Conservation (phyloP, 371 early-diverging fungal genomes). For the Globomyces sp. region DNA sequence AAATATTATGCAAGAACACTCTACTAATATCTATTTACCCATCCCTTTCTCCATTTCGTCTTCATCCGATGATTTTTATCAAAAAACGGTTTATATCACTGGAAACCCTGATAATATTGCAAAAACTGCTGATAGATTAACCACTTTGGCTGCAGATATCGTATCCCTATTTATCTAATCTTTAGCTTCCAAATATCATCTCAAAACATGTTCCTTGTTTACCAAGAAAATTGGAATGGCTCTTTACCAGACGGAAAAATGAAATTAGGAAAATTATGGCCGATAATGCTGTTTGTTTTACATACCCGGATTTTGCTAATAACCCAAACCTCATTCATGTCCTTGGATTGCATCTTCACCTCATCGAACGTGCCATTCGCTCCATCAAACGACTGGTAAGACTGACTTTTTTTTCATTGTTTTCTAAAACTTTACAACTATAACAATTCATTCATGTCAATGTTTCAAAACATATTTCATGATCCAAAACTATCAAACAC, state of each 20-base stretch:
- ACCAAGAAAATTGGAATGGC: slow-evolving; percentile 75
- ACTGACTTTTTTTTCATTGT: no score
- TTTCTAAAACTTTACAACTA: no score
- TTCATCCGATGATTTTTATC: slow-evolving; percentile 14
- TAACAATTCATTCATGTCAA: no score
- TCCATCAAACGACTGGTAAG: slow-evolving; percentile 69
- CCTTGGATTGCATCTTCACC: slow-evolving; percentile 67
- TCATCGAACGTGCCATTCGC: slow-evolving; percentile 69
- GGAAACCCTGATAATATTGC: not conserved
- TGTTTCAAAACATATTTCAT: no score
- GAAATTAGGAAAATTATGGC: slow-evolving; percentile 67
- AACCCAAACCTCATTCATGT: slow-evolving; percentile 44
- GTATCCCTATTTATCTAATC: not conserved
- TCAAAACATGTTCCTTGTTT: slow-evolving; percentile 30
- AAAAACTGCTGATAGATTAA: slow-evolving; percentile 2
- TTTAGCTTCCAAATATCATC: slow-evolving; percentile 10
- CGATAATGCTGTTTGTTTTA: slow-evolving; percentile 69
- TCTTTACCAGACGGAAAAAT: slow-evolving; percentile 60
- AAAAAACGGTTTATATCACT: slow-evolving; percentile 35
- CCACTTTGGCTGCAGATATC: not conserved
- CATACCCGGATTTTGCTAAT: slow-evolving; percentile 64
- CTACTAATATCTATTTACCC: slow-evolving; percentile 74
- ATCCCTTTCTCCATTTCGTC: slow-evolving; percentile 51
- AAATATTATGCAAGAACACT: slow-evolving; percentile 68
- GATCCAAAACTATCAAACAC: no score